These are phyloP conservation scores for Tetraselmis striata DNA, from an alignment of 139 green algal species.

Conservation along the genomic window DNA sequence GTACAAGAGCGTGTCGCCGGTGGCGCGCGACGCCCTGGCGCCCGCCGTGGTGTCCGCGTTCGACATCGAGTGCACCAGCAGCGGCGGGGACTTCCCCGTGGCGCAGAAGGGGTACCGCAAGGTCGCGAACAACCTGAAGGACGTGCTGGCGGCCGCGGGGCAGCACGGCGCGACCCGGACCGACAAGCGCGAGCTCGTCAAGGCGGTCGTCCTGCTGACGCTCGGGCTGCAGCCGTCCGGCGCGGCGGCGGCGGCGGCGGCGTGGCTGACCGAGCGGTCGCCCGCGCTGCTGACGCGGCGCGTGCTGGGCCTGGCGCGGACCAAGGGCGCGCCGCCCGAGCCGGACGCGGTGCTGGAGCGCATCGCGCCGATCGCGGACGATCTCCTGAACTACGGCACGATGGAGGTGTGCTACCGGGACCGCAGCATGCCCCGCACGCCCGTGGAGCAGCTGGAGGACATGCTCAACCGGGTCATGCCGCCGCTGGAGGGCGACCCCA, in stretches of 20 bases:
- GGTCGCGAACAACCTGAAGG: background rate
- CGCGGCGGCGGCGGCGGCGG: too few species aligned
- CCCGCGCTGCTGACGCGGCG: background rate
- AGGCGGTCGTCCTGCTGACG: background rate
- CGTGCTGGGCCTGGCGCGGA: background rate
- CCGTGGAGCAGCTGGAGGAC: background rate
- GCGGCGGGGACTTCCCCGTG: conserved; percentile 21
- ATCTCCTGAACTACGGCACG: background rate
- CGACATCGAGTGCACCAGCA: conserved; percentile 25
- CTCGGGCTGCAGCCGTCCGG: background rate
- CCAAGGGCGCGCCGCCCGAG: background rate
- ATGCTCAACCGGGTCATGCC: background rate
- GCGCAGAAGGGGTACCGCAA: conserved; percentile 10
- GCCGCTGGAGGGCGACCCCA: conserved; percentile 6
- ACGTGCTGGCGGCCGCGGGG: background rate
- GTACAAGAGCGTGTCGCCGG: background rate
- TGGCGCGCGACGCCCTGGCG: background rate
- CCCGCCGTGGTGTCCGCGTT: conserved; percentile 10
- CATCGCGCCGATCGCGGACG: conserved; percentile 2
- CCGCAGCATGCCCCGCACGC: background rate
- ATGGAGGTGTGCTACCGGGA: conserved; percentile 2
- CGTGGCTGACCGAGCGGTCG: background rate
- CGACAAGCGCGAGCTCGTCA: background rate
- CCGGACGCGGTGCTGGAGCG: background rate
- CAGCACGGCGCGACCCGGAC: too few species aligned